Evolutionary conservation across 768 basidiomycete species (phyloP), one percentile per base, ranked within the genome.

Genomic region (Saitozyma sp.): DNA sequence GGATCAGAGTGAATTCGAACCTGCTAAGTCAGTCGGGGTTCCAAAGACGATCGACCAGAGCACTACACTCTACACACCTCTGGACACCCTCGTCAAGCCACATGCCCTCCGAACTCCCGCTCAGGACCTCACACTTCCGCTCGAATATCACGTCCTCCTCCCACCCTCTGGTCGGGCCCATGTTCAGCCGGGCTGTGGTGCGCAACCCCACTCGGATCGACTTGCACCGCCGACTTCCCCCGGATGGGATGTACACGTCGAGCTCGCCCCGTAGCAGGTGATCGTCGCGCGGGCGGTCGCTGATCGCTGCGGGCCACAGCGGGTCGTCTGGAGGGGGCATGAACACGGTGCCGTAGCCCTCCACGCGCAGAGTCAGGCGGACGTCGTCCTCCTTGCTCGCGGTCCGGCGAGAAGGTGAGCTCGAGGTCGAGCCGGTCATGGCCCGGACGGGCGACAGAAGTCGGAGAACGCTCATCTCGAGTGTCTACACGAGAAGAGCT

Each of bases 1-100:
- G 42, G 46, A 72, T 68, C 14, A 75, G 19, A 17, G 69, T 65
- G 55, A 75, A 72, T 16, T 67, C 70, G 59, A 75, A 72, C 40
- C 68, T 68, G 17, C 6, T 2, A 7, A 43, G 52, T 54, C 52
- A 54, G 42, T 17, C 37, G 2, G 1, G 6, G 11, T 39, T 37
- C 38, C 46, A 37, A 38, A 10, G 2, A 14, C 20, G 38, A 37
- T 37, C 8, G 48, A n/a, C 13, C 11, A n/a, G 14, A 29, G 17
- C 17, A 1, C 16, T 19, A 51, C 67, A 56, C 19, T 62, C 16
- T 19, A 51, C 67, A 56, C 19, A 65, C 67, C 64, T 43, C 39
- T 71, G 70, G 13, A 59, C 49, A 11, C 70, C 73, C 56, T 75
- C 69, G 48, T 70, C 70, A 45, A 75, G 61, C 59, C 57, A 59